These are phyloP conservation scores for Erythrobasidium yunnanense DNA, from an alignment of 768 basidiomycete genomes.

Conservation along the genomic window DNA sequence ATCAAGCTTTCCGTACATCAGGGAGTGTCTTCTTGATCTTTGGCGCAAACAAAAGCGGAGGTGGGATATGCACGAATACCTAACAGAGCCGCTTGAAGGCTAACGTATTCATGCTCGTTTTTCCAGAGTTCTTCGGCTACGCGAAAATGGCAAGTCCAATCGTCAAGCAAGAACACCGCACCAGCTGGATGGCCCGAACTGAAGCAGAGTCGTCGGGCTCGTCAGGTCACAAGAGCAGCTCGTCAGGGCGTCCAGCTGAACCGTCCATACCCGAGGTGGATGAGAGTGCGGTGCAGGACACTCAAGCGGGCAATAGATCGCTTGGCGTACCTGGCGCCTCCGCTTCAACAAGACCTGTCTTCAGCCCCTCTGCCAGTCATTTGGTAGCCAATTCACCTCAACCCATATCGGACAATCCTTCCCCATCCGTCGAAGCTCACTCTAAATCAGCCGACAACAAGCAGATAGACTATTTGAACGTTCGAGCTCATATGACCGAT, in stretches of 20 bases:
- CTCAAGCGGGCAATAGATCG: neutral
- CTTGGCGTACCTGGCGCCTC: neutral
- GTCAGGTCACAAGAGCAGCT: neutral
- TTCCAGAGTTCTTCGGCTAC: slow-evolving; percentile 21
- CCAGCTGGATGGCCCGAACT: neutral
- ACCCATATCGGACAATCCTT: neutral
- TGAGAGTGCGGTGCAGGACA: neutral
- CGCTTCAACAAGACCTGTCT: neutral
- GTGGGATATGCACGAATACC: neutral
- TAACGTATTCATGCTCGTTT: neutral
- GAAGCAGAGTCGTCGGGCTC: neutral
- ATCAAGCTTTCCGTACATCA: slow-evolving; percentile 85
- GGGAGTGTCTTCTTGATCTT: slow-evolving; percentile 79
- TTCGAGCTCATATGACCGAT: neutral
- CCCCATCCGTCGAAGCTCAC: neutral
- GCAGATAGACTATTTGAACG: slow-evolving; percentile 15
- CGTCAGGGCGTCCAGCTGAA: neutral
- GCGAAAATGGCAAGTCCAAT: slow-evolving; percentile 21
- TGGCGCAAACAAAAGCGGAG: slow-evolving; percentile 83
- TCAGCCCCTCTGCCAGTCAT: slow-evolving; percentile 13
- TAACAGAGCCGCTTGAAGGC: neutral
- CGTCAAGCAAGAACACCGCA: neutral
- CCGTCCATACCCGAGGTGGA: slow-evolving; percentile 5
- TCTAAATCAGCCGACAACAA: neutral
- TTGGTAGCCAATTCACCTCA: slow-evolving; percentile 12